These are phyloP conservation scores for Alternaria brassicae DNA, from an alignment of 2,329 filamentous ascomycete species.

Conservation along the genomic window DNA sequence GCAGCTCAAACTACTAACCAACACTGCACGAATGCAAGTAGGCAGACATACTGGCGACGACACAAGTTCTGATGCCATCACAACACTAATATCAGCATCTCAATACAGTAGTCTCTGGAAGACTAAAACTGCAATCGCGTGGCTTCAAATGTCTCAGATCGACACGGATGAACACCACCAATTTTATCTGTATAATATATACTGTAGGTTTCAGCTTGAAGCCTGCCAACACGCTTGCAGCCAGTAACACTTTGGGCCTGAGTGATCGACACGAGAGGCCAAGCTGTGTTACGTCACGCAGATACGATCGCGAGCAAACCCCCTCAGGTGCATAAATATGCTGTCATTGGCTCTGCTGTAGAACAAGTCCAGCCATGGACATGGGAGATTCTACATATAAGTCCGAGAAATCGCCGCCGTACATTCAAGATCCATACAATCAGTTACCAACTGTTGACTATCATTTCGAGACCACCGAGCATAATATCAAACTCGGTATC, in stretches of 20 bases:
- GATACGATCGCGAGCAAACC: slow-evolving; percentile 13
- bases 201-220: neutral
- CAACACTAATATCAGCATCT: neutral
- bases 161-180: neutral
- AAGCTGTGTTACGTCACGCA: slow-evolving; percentile 6
- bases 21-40: neutral
- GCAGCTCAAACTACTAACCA: neutral
- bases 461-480: too few relatives aligned
- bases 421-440: too few relatives aligned
- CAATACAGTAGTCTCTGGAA: neutral
- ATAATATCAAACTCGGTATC: neutral
- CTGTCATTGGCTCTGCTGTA: neutral
- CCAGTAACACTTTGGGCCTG: slow-evolving; percentile 6
- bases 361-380: neutral
- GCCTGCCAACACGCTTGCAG: neutral
- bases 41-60: neutral
- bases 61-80: neutral
- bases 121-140: neutral
- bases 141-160: neutral
- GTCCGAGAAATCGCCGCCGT: too few relatives aligned
- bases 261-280: slow-evolving; percentile 4
- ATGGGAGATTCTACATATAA: neutral
- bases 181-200: too few relatives aligned
- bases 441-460: too few relatives aligned
- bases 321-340: slow-evolving; percentile 14